These are phyloP conservation scores for Phytophthora nicotianae DNA, from an alignment of 352 stramenopile species.

Conservation along the genomic window DNA sequence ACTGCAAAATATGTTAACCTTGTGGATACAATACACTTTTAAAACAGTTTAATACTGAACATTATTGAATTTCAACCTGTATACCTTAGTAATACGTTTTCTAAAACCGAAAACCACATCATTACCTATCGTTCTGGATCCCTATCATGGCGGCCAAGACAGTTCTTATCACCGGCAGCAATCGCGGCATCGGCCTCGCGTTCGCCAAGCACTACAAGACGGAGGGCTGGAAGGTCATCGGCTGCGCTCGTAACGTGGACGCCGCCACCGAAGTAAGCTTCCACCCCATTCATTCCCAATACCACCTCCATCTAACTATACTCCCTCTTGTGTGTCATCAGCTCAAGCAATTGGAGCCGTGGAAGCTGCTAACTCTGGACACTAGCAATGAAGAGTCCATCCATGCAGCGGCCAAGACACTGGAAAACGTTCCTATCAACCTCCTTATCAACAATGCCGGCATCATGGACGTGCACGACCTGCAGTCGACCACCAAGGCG, in stretches of 20 bases:
- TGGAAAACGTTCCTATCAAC: conserved; percentile 54
- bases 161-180: conserved; percentile 38
- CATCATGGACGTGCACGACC: conserved; percentile 40
- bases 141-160: conserved; percentile 35
- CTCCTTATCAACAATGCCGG: conserved; percentile 73
- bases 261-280: conserved; percentile 24
- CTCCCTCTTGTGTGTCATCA: conserved; percentile 8
- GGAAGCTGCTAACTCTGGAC: conserved; percentile 41
- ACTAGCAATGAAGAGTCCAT: conserved; percentile 51
- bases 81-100: neutral
- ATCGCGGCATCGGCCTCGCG: conserved; percentile 37
- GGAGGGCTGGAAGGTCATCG: conserved; percentile 40
- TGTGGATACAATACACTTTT: too few species aligned
- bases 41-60: too few species aligned
- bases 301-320: neutral
- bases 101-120: too few species aligned
- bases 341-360: conserved; percentile 32
- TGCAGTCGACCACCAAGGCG: conserved; percentile 50
- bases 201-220: conserved; percentile 36
- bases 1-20: too few species aligned
- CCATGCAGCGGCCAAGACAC: conserved; percentile 29
- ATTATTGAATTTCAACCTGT: too few species aligned
- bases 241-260: conserved; percentile 30
- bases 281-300: neutral
- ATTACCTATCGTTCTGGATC: too few species aligned